Evolutionary conservation across 176 grass and related monocot species (phyloP).

Genomic region (Triticum timopheevii): DNA sequence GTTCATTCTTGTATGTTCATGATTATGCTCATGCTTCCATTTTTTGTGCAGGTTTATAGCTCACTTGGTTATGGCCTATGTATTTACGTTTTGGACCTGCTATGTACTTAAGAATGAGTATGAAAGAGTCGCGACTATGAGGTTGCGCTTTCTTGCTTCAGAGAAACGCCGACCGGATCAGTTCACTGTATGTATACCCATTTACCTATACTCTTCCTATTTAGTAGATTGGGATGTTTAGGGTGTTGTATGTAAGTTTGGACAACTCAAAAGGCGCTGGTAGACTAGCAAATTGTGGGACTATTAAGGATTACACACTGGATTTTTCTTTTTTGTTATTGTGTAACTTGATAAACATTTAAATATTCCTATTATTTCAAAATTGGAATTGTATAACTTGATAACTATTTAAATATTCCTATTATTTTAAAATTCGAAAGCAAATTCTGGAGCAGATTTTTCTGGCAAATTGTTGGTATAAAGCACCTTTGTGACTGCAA

Average conservation of each 20-base stretch:
- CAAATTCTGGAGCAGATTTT: background rate
- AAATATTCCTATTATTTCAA: background rate
- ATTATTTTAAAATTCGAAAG: background rate
- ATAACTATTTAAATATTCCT: background rate
- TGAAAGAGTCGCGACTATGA: slow-evolving; percentile 71
- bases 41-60: slow-evolving; percentile 66
- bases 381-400: background rate
- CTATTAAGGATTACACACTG: background rate
- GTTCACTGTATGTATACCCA: slow-evolving; percentile 68
- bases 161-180: slow-evolving; percentile 88
- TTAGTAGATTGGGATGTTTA: slow-evolving; percentile 22
- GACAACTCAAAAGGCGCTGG: background rate
- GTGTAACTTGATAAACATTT: background rate
- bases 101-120: slow-evolving; percentile 84
- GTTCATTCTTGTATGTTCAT: background rate
- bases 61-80: slow-evolving; percentile 81
- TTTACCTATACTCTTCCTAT: slow-evolving; percentile 14
- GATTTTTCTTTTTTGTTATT: background rate
- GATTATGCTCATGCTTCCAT: slow-evolving; percentile 9
- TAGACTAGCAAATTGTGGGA: background rate
- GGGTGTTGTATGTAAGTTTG: background rate
- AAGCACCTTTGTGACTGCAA: background rate
- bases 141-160: slow-evolving; percentile 86
- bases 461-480: background rate
- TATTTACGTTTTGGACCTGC: slow-evolving; percentile 96